Evolutionary conservation across 768 basidiomycete species (phyloP).

Genomic region (Cystobasidium tubakii): DNA sequence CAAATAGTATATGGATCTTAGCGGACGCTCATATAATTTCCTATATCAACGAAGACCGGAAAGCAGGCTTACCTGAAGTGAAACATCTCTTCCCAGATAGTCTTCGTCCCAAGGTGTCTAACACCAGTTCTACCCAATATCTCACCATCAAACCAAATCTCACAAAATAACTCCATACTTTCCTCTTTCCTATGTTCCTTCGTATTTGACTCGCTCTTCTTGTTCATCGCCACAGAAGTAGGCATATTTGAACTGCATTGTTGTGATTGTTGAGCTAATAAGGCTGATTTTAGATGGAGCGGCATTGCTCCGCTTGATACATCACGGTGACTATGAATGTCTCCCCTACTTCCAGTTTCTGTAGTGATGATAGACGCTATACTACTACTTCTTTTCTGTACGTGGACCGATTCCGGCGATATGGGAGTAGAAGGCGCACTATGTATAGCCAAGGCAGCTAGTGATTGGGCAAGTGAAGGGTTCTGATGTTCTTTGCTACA

Average conservation of each 20-base stretch:
- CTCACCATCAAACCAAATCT: conserved; percentile 61
- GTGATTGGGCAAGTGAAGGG: background rate
- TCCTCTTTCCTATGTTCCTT: conserved; percentile 47
- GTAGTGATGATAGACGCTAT: background rate
- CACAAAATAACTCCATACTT: conserved; percentile 70
- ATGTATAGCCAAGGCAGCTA: background rate
- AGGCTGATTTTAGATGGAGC: conserved; percentile 1
- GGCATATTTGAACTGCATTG: conserved; percentile 1
- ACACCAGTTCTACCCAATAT: conserved; percentile 70
- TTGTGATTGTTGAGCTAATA: conserved; percentile 14
- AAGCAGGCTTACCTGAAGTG: conserved; percentile 51
- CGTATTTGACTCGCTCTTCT: background rate
- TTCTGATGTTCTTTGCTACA: background rate
- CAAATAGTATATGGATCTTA: background rate
- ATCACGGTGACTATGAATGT: conserved; percentile 23
- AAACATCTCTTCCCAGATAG: conserved; percentile 80
- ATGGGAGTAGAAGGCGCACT: background rate
- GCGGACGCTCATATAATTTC: no score
- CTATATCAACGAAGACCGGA: no score
- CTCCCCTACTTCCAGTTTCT: background rate
- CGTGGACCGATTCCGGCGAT: background rate
- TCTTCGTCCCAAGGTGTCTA: conserved; percentile 58
- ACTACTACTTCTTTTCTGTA: background rate
- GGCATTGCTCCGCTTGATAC: conserved; percentile 47
- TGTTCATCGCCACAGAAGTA: background rate